Evolutionary conservation across 495 filamentous ascomycete species (phyloP), one percentile per base, ranked within the genome.

Genomic region (Penicillium fimorum): DNA sequence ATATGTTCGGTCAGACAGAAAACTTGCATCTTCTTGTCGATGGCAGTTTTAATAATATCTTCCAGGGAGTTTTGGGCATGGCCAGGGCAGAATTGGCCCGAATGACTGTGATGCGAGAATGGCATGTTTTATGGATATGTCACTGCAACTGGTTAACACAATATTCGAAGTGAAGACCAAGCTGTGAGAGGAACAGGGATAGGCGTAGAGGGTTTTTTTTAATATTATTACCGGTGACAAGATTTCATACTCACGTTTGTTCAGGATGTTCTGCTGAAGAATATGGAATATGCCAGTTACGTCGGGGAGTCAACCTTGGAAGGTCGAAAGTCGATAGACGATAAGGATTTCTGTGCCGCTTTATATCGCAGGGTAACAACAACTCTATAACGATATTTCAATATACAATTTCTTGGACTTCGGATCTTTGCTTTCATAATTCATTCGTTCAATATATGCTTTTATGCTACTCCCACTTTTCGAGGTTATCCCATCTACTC

Each of bases 21-120:
- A 58, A 86, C 83, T 53, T 83, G 79, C 82, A 96, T 93, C 52
- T 88, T 86, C 54, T 84, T 79, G 47, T 74, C 67, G 70, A 97
- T 92, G 60, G 94, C 94, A 18, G 83, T 80, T 59, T 84, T 80
- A 67, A 97, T 78, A 54, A 97, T 82, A 58, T 90, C 86, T 66
- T 96, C 93, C 22, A 97, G 82, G 15, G 83, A 80, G 71, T 93
- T 82, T 66, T 86, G 82, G 22, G 93, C 94, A 76, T 97, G 94
- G 63, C 87, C 81, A 10, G 83, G 86, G 76, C 95, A 98, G 81
- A 97, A 97, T 72, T 97, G 89, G 48, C 94, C 95, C 46, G 92
- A 97, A 78, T 98, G 94, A 69, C 90, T 94, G 74, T 98, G 95
- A 75, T 97, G 94, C n/a, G 94, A 92, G 78, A 94, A 96, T 10